phyloP scores from a whole-genome alignment of 2,329 filamentous ascomycete species.

The Clathrospora elynae region DNA sequence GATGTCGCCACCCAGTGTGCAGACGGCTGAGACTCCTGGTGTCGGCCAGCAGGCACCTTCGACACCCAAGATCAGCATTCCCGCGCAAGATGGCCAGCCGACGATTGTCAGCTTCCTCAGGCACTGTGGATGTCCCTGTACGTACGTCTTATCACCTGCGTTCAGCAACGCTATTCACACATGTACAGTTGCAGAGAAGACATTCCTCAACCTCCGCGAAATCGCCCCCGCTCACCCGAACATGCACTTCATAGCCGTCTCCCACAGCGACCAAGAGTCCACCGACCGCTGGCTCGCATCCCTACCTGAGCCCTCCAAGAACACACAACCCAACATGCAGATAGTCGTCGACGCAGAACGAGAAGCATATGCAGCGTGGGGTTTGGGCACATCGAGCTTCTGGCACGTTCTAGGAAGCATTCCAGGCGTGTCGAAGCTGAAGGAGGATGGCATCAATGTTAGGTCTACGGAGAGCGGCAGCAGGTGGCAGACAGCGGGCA shows the following conservation, averaged over 20 bases:
- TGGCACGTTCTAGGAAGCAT: slow-evolving; percentile 67
- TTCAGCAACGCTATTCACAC: slow-evolving; percentile 3
- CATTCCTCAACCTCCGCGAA: slow-evolving; percentile 50
- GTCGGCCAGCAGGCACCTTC: slow-evolving; percentile 63
- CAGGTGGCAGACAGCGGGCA: slow-evolving; percentile 71
- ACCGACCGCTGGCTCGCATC: slow-evolving; percentile 44
- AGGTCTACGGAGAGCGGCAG: slow-evolving; percentile 67
- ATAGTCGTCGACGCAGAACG: slow-evolving; percentile 66
- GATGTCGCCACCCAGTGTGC: slow-evolving; percentile 42
- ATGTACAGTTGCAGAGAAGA: slow-evolving; percentile 68
- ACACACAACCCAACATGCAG: slow-evolving; percentile 58
- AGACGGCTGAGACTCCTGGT: slow-evolving; percentile 53
- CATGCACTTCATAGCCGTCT: slow-evolving; percentile 43
- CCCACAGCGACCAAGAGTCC: slow-evolving; percentile 40
- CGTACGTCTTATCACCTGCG: too few relatives aligned
- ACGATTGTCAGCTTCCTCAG: slow-evolving; percentile 70
- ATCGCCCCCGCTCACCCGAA: slow-evolving; percentile 32
- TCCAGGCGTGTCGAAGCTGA: slow-evolving; percentile 62
- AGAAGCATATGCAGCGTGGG: slow-evolving; percentile 68
- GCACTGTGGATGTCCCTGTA: slow-evolving; percentile 77
- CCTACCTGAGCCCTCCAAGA: slow-evolving; percentile 27
- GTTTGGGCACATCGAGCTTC: slow-evolving; percentile 64
- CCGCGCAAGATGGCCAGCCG: slow-evolving; percentile 57
- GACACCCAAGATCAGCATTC: slow-evolving; percentile 59
- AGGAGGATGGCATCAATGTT: slow-evolving; percentile 69